Evolutionary conservation across 2,329 filamentous ascomycete genomes (phyloP).

Genomic region (Pseudophaeomoniella oleicola): DNA sequence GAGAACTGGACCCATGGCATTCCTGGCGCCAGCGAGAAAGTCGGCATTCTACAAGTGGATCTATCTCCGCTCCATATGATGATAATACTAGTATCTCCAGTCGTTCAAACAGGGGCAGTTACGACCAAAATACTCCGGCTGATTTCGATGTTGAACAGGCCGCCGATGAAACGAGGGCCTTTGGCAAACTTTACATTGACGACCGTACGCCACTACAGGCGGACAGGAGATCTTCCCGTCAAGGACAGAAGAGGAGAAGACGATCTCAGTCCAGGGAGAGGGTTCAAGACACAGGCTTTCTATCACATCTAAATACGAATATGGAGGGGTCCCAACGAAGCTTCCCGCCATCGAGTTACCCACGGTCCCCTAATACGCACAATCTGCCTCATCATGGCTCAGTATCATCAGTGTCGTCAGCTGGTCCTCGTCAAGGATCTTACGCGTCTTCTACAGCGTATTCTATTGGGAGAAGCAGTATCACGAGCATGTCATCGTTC

Average conservation of each 20-base stretch:
- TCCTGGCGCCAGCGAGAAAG: constrained; percentile 18
- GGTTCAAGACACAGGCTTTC: background rate
- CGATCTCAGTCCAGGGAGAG: constrained; percentile 40
- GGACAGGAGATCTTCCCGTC: constrained; percentile 22
- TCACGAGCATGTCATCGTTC: constrained; percentile 49
- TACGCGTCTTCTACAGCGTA: constrained; percentile 46
- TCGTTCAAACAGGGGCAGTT: constrained; percentile 44
- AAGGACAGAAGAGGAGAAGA: constrained; percentile 49
- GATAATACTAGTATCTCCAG: constrained; percentile 34
- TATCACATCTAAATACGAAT: background rate
- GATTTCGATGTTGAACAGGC: constrained; percentile 28
- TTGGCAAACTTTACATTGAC: constrained; percentile 22
- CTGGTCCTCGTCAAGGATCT: constrained; percentile 43
- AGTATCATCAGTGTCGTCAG: constrained; percentile 51
- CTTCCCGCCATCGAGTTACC: constrained; percentile 21
- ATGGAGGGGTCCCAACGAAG: background rate
- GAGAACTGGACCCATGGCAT: constrained; percentile 22
- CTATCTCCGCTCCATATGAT: constrained; percentile 28
- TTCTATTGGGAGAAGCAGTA: constrained; percentile 46
- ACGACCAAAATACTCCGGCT: constrained; percentile 44
- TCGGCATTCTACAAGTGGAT: constrained; percentile 33
- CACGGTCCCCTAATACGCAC: constrained; percentile 37
- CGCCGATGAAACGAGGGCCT: constrained; percentile 21
- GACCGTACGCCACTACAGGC: constrained; percentile 23
- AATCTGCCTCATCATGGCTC: constrained; percentile 46